These are phyloP conservation scores for Pterocarpus macrocarpus DNA, from an alignment of 306 rosid genomes.

Conservation along the genomic window DNA sequence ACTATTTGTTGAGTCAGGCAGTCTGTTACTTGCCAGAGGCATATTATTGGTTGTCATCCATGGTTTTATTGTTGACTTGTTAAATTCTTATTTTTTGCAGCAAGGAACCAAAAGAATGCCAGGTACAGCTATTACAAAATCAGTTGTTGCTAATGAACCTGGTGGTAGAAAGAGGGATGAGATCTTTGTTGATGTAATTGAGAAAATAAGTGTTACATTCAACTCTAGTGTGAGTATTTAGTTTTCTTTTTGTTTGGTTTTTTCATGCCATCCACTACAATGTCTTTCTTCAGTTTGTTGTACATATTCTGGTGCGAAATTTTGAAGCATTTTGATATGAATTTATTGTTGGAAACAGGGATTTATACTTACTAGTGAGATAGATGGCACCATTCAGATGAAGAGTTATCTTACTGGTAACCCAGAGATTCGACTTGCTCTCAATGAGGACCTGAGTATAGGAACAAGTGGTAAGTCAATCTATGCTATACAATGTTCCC, in stretches of 20 bases:
- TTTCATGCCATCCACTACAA: constrained; percentile 8
- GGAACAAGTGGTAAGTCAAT: constrained; percentile 77
- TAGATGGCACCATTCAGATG: constrained; percentile 98
- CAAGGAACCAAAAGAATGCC: constrained; percentile 94
- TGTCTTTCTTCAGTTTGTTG: neutral
- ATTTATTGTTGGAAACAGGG: constrained; percentile 68
- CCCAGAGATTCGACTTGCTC: constrained; percentile 95
- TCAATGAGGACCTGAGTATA: constrained; percentile 85
- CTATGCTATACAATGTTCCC: constrained; percentile 46
- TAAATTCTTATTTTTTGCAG: constrained; percentile 54
- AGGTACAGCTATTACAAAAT: constrained; percentile 83
- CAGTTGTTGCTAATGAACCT: constrained; percentile 91
- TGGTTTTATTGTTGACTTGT: constrained; percentile 45
- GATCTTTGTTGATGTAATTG: constrained; percentile 91
- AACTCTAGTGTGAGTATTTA: constrained; percentile 84
- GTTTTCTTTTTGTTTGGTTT: constrained; percentile 7
- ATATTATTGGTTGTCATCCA: constrained; percentile 31
- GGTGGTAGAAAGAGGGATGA: constrained; percentile 96
- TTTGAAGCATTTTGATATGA: constrained; percentile 40
- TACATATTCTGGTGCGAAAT: constrained; percentile 5
- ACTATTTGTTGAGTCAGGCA: constrained; percentile 17
- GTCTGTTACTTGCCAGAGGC: constrained; percentile 10
- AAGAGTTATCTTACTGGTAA: constrained; percentile 94
- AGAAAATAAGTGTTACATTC: constrained; percentile 94
- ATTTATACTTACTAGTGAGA: constrained; percentile 91